phyloP scores from a whole-genome alignment of 306 rosid species.

The Begonia masoniana region DNA sequence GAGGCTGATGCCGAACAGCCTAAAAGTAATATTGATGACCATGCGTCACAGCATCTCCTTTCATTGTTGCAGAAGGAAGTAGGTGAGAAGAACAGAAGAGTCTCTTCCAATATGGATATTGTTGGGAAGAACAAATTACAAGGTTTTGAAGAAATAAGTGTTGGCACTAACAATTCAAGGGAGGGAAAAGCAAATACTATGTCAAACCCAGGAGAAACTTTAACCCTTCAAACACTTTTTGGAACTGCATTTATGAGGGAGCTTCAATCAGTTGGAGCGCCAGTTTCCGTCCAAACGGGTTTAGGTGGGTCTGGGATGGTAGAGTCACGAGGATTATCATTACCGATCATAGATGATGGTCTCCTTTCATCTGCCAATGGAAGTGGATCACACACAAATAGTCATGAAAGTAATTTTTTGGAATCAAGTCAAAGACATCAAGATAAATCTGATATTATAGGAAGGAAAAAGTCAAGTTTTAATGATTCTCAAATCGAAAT shows the following conservation, averaged over 20 bases:
- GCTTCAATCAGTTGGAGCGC: constrained; percentile 93
- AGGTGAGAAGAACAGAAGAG: constrained; percentile 24
- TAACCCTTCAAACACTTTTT: constrained; percentile 84
- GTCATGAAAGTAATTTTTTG: constrained; percentile 31
- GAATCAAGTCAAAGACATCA: constrained; percentile 33
- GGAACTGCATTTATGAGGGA: constrained; percentile 98
- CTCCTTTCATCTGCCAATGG: constrained; percentile 30
- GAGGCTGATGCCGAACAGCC: constrained; percentile 32
- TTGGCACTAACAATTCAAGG: constrained; percentile 24
- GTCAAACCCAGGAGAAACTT: constrained; percentile 40
- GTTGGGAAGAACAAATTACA: constrained; percentile 13
- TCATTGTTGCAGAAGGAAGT: constrained; percentile 76
- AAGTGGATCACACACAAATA: constrained; percentile 17
- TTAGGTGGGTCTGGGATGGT: constrained; percentile 37
- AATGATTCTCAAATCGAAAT: too few species aligned
- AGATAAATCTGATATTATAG: constrained; percentile 8
- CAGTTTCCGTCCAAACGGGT: constrained; percentile 74
- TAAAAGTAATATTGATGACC: constrained; percentile 39
- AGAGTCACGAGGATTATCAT: constrained; percentile 41
- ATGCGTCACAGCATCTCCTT: constrained; percentile 78
- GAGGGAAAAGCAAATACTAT: constrained; percentile 34
- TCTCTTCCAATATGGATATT: constrained; percentile 18
- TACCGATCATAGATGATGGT: constrained; percentile 24
- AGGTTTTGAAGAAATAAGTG: constrained; percentile 22
- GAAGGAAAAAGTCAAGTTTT: too few species aligned